phyloP scores from a whole-genome alignment of 371 early-diverging fungal genomes.

The Apophysomyces trapeziformis region DNA sequence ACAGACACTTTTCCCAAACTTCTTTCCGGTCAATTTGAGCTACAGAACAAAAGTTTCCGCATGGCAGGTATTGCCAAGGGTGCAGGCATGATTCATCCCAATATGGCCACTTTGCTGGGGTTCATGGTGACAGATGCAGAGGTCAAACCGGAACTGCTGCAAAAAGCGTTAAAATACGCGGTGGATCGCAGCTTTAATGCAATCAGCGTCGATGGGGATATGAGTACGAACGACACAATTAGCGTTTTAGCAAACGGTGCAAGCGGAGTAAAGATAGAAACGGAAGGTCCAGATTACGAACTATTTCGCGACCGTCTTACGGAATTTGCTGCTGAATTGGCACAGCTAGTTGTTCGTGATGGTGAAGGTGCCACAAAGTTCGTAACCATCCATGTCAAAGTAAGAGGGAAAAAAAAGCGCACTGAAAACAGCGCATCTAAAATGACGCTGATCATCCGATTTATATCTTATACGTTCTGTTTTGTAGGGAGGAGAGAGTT shows the following conservation, averaged over 20 bases:
- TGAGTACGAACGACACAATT: slow-evolving; percentile 95
- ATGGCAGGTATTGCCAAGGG: slow-evolving; percentile 96
- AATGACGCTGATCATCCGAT: too few species aligned
- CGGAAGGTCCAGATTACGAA: slow-evolving; percentile 60
- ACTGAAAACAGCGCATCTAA: background rate
- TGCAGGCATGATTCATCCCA: slow-evolving; percentile 95
- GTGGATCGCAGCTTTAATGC: slow-evolving; percentile 93
- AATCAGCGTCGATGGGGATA: slow-evolving; percentile 94
- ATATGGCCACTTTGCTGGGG: slow-evolving; percentile 92
- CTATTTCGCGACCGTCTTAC: slow-evolving; percentile 77
- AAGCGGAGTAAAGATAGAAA: slow-evolving; percentile 51
- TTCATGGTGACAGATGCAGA: slow-evolving; percentile 86
- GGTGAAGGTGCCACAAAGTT: slow-evolving; percentile 98
- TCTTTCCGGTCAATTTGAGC: slow-evolving; percentile 60
- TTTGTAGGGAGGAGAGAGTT: slow-evolving; percentile 68
- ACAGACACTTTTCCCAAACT: slow-evolving; percentile 97
- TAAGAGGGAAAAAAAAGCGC: slow-evolving; percentile 21
- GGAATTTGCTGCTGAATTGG: slow-evolving; percentile 80
- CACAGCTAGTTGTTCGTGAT: slow-evolving; percentile 88
- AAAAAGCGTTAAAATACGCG: slow-evolving; percentile 78
- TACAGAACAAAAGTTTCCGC: slow-evolving; percentile 61
- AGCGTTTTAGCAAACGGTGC: slow-evolving; percentile 89
- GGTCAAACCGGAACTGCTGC: slow-evolving; percentile 65
- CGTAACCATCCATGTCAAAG: slow-evolving; percentile 87
- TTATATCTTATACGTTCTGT: too few species aligned